A percentile compares a stretch with the other conserved stretches of the same genome.
These are phyloP conservation scores for Chaetomium strumarium DNA, from an alignment of 2,329 filamentous ascomycete genomes.

Conservation along the genomic window DNA sequence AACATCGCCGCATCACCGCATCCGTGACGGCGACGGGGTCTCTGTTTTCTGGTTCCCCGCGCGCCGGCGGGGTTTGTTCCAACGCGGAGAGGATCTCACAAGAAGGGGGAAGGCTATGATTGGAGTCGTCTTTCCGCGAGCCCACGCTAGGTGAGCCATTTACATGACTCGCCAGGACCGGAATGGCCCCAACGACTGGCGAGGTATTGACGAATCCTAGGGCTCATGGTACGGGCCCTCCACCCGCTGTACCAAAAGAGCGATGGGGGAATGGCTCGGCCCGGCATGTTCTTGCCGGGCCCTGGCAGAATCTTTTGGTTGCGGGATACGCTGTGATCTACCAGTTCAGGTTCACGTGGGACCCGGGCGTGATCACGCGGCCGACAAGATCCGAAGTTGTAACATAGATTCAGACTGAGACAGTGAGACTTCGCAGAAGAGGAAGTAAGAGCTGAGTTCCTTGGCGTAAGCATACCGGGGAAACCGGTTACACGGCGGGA, in stretches of 20 bases:
- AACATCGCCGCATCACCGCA: slow-evolving; percentile 2
- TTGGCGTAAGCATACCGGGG: slow-evolving; percentile 12
- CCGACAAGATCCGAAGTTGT: slow-evolving; percentile 12
- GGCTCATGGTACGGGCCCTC: slow-evolving; percentile 14
- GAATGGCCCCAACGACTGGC: background rate
- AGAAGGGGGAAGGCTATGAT: slow-evolving; percentile 4
- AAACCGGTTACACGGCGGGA: slow-evolving; percentile 17
- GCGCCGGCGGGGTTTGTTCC: slow-evolving; percentile 5
- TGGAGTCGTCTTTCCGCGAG: slow-evolving; percentile 10
- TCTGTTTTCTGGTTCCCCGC: slow-evolving; percentile 9
- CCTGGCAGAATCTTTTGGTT: slow-evolving; percentile 19
- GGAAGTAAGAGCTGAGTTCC: background rate
- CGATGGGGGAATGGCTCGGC: slow-evolving; percentile 14
- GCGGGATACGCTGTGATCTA: slow-evolving; percentile 10
- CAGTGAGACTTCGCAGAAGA: background rate
- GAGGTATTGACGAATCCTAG: slow-evolving; percentile 12
- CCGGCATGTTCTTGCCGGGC: slow-evolving; percentile 17
- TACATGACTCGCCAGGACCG: slow-evolving; percentile 2
- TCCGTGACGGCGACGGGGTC: slow-evolving; percentile 13
- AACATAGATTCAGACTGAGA: background rate
- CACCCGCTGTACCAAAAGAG: slow-evolving; percentile 7
- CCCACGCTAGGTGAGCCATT: slow-evolving; percentile 12
- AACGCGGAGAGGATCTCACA: slow-evolving; percentile 5
- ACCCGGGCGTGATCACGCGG: slow-evolving; percentile 20
- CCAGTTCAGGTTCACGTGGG: slow-evolving; percentile 1